A percentile compares a stretch with the other conserved stretches of the same genome.
Evolutionary conservation across 2,329 filamentous ascomycete genomes (phyloP).

Genomic region (Dendrostoma leiphaemia): DNA sequence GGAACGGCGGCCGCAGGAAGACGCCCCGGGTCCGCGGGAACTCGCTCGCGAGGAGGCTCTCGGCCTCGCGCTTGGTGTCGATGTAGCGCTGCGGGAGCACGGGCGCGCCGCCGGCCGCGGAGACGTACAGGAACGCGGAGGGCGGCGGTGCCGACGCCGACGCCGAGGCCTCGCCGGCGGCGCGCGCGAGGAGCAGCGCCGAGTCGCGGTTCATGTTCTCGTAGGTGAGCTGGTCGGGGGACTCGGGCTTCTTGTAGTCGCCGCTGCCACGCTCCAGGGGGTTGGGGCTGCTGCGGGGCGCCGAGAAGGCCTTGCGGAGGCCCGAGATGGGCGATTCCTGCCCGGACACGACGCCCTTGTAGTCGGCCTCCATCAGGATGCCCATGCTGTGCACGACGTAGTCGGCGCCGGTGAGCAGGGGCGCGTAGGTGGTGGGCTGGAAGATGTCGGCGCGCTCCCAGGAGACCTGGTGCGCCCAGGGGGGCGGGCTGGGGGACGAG

Average conservation of each 20-base stretch:
- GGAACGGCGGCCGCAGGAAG: constrained; percentile 81
- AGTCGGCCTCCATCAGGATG: constrained; percentile 94
- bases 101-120: constrained; percentile 81
- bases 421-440: constrained; percentile 73
- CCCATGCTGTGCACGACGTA: constrained; percentile 95
- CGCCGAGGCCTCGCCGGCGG: constrained; percentile 70
- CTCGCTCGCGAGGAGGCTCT: constrained; percentile 67
- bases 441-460: constrained; percentile 92
- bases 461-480: constrained; percentile 78
- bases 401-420: constrained; percentile 72
- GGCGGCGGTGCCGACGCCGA: constrained; percentile 64
- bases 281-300: constrained; percentile 59
- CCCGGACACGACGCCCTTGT: constrained; percentile 87
- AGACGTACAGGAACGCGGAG: constrained; percentile 77
- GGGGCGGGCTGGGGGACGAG: constrained; percentile 65
- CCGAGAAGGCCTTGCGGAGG: constrained; percentile 75
- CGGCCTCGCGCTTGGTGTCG: constrained; percentile 86
- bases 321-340: constrained; percentile 79
- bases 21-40: constrained; percentile 76
- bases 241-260: constrained; percentile 63
- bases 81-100: constrained; percentile 85
- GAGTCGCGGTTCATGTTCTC: constrained; percentile 95
- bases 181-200: constrained; percentile 79
- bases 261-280: constrained; percentile 63
- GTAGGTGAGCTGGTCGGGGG: constrained; percentile 81